Percentiles rank a stretch among this genome's conserved stretches.
Conservation (phyloP, 2,329 filamentous ascomycete genomes). For the Fusarium longipes region DNA sequence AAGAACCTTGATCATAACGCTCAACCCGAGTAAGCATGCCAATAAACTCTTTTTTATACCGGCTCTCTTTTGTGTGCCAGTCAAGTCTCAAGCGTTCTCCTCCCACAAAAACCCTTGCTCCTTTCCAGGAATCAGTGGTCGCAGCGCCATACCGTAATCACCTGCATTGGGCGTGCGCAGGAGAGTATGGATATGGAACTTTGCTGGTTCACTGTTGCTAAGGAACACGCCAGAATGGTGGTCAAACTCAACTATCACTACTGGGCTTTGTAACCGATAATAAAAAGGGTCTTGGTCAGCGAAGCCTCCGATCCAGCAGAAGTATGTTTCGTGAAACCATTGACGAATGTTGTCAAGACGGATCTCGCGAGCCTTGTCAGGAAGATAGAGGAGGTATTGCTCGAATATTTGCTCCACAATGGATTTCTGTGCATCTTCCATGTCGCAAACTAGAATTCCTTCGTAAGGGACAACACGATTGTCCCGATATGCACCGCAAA, state of each 20-base stretch:
- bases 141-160: constrained; percentile 74
- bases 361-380: constrained; percentile 59
- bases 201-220: not conserved
- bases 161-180: constrained; percentile 78
- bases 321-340: constrained; percentile 76
- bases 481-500: constrained; percentile 81
- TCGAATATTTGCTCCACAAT: not conserved
- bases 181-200: constrained; percentile 71
- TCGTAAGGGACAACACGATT: constrained; percentile 81
- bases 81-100: not conserved
- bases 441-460: constrained; percentile 66
- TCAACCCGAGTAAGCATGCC: not conserved
- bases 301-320: constrained; percentile 80
- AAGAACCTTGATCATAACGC: not conserved
- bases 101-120: constrained; percentile 44
- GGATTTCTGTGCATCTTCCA: not conserved
- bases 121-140: constrained; percentile 51
- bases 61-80: not conserved
- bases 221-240: constrained; percentile 11
- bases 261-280: constrained; percentile 80
- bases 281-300: constrained; percentile 72
- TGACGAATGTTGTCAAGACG: constrained; percentile 50
- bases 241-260: constrained; percentile 80
- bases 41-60: not conserved
- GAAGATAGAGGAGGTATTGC: constrained; percentile 76